Percentiles rank a stretch among this genome's conserved stretches.
phyloP scores from a whole-genome alignment of 345 rosid genomes.

The Brassica carinata region DNA sequence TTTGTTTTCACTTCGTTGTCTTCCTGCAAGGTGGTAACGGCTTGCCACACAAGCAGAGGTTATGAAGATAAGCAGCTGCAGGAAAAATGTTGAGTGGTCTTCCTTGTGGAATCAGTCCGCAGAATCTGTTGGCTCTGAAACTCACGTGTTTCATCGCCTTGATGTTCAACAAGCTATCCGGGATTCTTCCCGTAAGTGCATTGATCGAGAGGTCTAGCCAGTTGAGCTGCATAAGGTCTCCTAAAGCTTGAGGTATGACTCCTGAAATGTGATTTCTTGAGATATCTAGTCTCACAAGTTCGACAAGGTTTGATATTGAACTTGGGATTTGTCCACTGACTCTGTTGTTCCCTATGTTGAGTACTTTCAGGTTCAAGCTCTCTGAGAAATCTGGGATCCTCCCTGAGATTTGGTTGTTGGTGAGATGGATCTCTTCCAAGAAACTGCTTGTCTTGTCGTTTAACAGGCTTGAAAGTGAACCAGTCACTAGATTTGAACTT shows the following conservation, averaged over 20 bases:
- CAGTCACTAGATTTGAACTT: slow-evolving; percentile 65
- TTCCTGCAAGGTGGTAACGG: slow-evolving; percentile 79
- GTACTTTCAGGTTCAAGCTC: slow-evolving; percentile 63
- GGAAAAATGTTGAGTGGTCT: slow-evolving; percentile 83
- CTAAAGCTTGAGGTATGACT: slow-evolving; percentile 63
- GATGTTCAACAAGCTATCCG: slow-evolving; percentile 62
- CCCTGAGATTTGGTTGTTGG: slow-evolving; percentile 70
- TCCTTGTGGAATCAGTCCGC: slow-evolving; percentile 91
- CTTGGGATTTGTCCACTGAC: slow-evolving; percentile 72
- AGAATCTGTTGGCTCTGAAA: slow-evolving; percentile 86
- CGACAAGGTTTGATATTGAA: slow-evolving; percentile 73
- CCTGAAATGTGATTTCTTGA: slow-evolving; percentile 77
- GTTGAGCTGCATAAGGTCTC: slow-evolving; percentile 56
- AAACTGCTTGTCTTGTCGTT: slow-evolving; percentile 75
- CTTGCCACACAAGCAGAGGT: slow-evolving; percentile 89
- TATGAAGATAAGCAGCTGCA: slow-evolving; percentile 80
- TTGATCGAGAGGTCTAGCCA: slow-evolving; percentile 89
- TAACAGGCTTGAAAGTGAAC: slow-evolving; percentile 65
- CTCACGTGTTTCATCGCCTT: slow-evolving; percentile 59
- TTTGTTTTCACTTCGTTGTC: slow-evolving; percentile 36
- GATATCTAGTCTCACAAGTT: slow-evolving; percentile 64
- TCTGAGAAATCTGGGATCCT: slow-evolving; percentile 63
- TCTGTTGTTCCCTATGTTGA: slow-evolving; percentile 76
- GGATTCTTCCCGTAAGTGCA: slow-evolving; percentile 67
- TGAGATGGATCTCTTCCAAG: slow-evolving; percentile 66